Evolutionary conservation across 1,139 yeast species (phyloP).

Genomic region (Pichiaceae sp.): DNA sequence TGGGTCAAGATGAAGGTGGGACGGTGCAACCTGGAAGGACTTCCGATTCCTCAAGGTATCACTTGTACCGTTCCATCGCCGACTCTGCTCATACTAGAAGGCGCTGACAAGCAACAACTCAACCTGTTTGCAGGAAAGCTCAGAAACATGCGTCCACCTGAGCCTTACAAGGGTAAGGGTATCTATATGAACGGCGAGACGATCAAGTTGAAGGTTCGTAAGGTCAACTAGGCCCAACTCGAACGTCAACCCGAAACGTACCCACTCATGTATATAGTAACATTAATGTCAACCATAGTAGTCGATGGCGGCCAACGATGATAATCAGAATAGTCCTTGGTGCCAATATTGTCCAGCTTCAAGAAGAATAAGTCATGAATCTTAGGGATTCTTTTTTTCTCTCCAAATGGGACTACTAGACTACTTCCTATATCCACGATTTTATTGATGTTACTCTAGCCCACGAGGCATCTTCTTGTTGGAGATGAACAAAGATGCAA

Average conservation of each 20-base stretch:
- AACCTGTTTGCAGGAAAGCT: conserved; percentile 82
- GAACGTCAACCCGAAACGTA: too few species aligned
- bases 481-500: conserved; percentile 1
- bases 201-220: conserved; percentile 81
- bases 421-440: too few species aligned
- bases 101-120: conserved; percentile 81
- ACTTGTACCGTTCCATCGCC: conserved; percentile 75
- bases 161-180: conserved; percentile 98
- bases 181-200: conserved; percentile 89
- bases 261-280: not conserved
- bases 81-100: conserved; percentile 81
- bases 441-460: too few species aligned
- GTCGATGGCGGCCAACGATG: too few species aligned
- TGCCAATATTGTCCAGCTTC: too few species aligned
- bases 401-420: too few species aligned
- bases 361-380: too few species aligned
- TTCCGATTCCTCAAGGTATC: conserved; percentile 66
- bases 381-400: too few species aligned
- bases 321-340: too few species aligned
- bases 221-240: conserved; percentile 55
- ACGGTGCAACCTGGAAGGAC: conserved; percentile 62
- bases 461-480: conserved; percentile 4
- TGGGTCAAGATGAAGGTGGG: conserved; percentile 76
- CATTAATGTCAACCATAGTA: too few species aligned
- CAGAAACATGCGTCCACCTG: conserved; percentile 88